Evolutionary conservation across 805 yeast species (phyloP), one percentile per base, ranked within the genome.

Genomic region (Ogataea wickerhamii): DNA sequence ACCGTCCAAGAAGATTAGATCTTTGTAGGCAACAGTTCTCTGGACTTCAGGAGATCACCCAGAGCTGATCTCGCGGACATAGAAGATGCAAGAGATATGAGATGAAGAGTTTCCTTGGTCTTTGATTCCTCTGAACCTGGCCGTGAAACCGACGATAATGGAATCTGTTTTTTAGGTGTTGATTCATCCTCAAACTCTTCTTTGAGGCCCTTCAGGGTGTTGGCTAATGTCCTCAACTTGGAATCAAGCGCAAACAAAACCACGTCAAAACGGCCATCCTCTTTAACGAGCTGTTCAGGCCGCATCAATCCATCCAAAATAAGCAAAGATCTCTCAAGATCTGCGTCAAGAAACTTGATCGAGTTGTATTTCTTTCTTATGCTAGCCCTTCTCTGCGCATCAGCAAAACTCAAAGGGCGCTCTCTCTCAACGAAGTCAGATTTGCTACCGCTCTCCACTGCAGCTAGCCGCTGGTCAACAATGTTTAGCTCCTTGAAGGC

Each of bases 171-270:
- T n/a, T n/a, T n/a, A n/a, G n/a, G n/a, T n/a, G n/a, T n/a, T n/a
- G n/a, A n/a, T n/a, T n/a, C n/a, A n/a, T n/a, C n/a, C n/a, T n/a
- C n/a, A n/a, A n/a, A 20, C 16, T 52, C 52, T 3, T 27, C 31
- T 24, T 52, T 47, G 11, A 59, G 34, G 10, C 41, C 39, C 36
- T 42, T 44, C 11, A 56, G 16, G 2, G 29, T 29, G 27, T 49
- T 52, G 20, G 44, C 34, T 19, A 48, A 47, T 2, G 28, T 14
- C 25, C 52, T 48, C 13, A 56, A 30, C 37, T 47, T 49, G 16
- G 50, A 32, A 34, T 61, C 62, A 16, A 63, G 36, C 12, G 47
- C 47, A 4, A 55, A 46, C 5, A 67, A 34, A 17, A 64, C 31
- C 10, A 40, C 36, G n/a, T 52, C 52, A 26, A 70, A 47, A 8